These are phyloP conservation scores for Lactarius deliciosus DNA, from an alignment of 768 basidiomycete genomes.

Conservation along the genomic window DNA sequence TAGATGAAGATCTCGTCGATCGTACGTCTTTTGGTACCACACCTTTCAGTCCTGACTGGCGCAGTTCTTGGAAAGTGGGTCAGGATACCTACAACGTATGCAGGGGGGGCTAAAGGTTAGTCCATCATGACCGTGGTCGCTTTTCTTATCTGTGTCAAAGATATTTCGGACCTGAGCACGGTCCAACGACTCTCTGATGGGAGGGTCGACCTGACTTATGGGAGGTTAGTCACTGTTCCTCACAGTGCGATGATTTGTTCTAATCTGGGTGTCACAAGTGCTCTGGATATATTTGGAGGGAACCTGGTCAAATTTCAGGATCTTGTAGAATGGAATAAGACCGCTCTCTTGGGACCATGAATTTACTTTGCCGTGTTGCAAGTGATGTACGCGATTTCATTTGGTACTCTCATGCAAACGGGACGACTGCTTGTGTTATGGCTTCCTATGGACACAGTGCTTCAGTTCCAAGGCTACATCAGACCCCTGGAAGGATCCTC, in stretches of 20 bases:
- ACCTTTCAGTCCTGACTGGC: conserved; percentile 25
- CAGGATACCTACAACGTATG: conserved; percentile 90
- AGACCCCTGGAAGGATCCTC: conserved; percentile 27
- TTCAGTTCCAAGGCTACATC: background rate
- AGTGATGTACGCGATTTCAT: conserved; percentile 52
- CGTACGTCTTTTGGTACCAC: conserved; percentile 44
- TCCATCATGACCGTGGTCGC: background rate
- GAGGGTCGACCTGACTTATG: conserved; percentile 83
- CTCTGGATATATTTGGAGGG: conserved; percentile 74
- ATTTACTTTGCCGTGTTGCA: conserved; percentile 66
- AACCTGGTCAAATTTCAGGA: conserved; percentile 60
- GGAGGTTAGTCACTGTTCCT: conserved; percentile 51
- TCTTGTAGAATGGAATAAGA: conserved; percentile 38
- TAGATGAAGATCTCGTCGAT: conserved; percentile 83
- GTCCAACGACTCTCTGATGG: conserved; percentile 81
- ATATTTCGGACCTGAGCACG: conserved; percentile 73
- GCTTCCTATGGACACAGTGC: background rate
- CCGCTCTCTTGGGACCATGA: conserved; percentile 7
- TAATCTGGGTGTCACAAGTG: conserved; percentile 35
- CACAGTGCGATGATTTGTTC: background rate
- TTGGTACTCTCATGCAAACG: conserved; percentile 47
- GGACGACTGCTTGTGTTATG: conserved; percentile 1
- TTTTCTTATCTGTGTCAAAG: conserved; percentile 40
- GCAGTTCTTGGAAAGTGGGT: conserved; percentile 91
- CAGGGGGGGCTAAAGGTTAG: conserved; percentile 89